Evolutionary conservation across 805 yeast genomes (phyloP).

Genomic region (Monosporozyma aquatica): DNA sequence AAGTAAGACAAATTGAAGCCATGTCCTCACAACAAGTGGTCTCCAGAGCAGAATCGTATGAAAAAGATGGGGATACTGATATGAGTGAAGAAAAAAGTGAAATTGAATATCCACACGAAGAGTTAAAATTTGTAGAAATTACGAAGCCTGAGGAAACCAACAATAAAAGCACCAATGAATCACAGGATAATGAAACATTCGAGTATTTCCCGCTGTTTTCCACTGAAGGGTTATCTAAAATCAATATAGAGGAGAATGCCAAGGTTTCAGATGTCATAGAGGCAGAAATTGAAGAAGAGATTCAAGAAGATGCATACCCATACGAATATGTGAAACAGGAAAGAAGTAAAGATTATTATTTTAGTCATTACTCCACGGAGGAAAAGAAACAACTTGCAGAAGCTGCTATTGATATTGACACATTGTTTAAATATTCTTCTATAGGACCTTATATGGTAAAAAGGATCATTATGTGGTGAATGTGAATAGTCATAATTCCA

Average conservation of each 20-base stretch:
- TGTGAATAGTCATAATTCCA: conserved; percentile 13
- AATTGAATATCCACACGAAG: conserved; percentile 3
- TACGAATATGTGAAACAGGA: conserved; percentile 9
- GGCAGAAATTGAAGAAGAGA: conserved; percentile 17
- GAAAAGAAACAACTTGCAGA: conserved; percentile 10
- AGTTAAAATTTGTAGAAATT: conserved; percentile 22
- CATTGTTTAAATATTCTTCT: conserved; percentile 6
- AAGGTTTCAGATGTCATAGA: conserved; percentile 4
- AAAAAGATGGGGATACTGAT: conserved; percentile 1
- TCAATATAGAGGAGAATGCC: conserved; percentile 19
- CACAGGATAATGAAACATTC: conserved; percentile 15
- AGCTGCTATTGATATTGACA: conserved; percentile 18
- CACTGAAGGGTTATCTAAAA: conserved; percentile 18
- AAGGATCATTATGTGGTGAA: conserved; percentile 10
- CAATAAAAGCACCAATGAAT: conserved; percentile 8
- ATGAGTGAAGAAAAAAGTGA: conserved; percentile 20
- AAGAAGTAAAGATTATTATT: conserved; percentile 22
- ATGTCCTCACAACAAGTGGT: not conserved
- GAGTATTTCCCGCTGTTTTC: conserved; percentile 28
- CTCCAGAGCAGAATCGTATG: conserved; percentile 2
- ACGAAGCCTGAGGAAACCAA: conserved; percentile 3
- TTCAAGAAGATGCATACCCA: conserved; percentile 6
- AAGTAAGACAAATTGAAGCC: not conserved
- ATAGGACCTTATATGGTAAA: not conserved
- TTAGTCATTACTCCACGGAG: conserved; percentile 10